Base-by-base conservation (phyloP, 2,329 filamentous ascomycete species). In the Phaeoacremonium minimum region DNA sequence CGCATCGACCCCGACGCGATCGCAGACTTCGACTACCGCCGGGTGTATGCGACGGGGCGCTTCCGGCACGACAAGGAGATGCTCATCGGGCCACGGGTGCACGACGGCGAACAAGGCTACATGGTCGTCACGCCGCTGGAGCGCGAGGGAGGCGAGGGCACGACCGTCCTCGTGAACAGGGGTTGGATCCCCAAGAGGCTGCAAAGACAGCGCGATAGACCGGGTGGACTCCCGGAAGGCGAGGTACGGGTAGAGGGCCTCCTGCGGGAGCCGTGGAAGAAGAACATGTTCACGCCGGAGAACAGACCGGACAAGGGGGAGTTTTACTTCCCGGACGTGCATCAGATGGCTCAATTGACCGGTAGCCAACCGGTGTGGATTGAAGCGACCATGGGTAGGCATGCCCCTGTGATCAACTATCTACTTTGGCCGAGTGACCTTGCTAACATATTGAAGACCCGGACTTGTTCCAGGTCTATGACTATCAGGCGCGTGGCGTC, bases 251-350 rank as follows among this genome's bases (percentile, higher is more conserved):
- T 98, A 3, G 82, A 95, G 63, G 93, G 93, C 0, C 53, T 98
- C 57, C 58, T 98, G 57, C 67, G 93, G 41, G 80, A 93, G 65
- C 91, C 91, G 7, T 95, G 87, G 78, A 93, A 95, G 75, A 95
- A 91, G 73, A 98, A 98, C 60, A 85, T 90, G 76, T 98, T 98
- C 60, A 98, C 93, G 38, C 93, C 93, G 0, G 81, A 85, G 0
- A 98, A 98, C 52, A 71, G 79, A 49, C 91, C 91, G 0, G 83
- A 90, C 48, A 80, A 81, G 55, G 79, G 83, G 41, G 83, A 89
- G 60, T 98, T 94, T 58, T 95, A 95, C 64, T 98, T 98, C 55
- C 91, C 93, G 0, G 91, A 95, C 61, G 87, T 98, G 16, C 63
- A 75, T 51, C 80, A 96, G 70, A 98, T 98, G 93, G 93, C 93